These are phyloP conservation scores for Russula compacta DNA, from an alignment of 768 basidiomycete genomes.

Conservation along the genomic window DNA sequence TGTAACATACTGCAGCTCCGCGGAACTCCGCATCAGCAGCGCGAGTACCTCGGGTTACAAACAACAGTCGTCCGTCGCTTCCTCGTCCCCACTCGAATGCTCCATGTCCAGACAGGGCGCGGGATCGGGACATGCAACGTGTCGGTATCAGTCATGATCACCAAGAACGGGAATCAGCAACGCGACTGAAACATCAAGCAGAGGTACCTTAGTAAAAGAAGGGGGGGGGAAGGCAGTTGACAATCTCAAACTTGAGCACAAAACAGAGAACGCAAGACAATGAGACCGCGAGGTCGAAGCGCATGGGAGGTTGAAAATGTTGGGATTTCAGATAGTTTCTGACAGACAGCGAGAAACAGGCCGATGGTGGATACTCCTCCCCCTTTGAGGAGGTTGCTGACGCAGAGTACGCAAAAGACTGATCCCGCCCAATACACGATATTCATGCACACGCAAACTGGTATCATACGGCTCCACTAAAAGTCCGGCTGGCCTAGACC, in stretches of 20 bases:
- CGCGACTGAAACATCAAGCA: not conserved
- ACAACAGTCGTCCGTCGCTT: not conserved
- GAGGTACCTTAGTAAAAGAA: not conserved
- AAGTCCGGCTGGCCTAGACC: not conserved
- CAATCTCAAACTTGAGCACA: not conserved
- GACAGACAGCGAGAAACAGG: not conserved
- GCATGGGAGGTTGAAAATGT: not conserved
- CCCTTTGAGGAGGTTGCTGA: not conserved
- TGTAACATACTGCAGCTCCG: not conserved
- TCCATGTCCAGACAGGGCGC: not conserved
- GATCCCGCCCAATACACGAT: not conserved
- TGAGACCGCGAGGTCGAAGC: not conserved
- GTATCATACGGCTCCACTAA: not conserved
- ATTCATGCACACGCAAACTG: no score
- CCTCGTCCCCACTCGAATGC: not conserved
- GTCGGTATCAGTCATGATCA: not conserved
- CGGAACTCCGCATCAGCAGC: constrained; percentile 4
- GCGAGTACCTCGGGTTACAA: not conserved
- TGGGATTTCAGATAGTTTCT: not conserved
- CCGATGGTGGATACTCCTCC: not conserved
- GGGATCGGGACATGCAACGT: not conserved
- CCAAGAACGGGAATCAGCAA: not conserved
- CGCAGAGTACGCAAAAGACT: not conserved
- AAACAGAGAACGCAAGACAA: not conserved
- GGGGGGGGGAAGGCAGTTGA: not conserved